Percentiles rank a stretch among this genome's conserved stretches.
phyloP scores from a whole-genome alignment of 129 eudicot species.

The Apium graveolens region DNA sequence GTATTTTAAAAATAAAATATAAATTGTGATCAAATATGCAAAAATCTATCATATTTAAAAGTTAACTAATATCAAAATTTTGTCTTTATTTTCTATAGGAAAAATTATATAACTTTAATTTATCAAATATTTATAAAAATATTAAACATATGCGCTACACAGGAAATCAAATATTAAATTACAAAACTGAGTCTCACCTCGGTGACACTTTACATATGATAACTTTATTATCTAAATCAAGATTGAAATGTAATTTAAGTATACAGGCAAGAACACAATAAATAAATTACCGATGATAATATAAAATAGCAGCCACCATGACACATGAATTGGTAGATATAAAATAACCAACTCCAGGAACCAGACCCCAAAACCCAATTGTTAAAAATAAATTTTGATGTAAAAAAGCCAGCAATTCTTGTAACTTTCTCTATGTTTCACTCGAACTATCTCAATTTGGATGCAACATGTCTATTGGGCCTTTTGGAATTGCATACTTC shows the following conservation, averaged over 20 bases:
- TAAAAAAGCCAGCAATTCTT: conserved; percentile 30
- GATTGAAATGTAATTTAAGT: not conserved
- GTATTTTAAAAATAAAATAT: no score
- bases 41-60: no score
- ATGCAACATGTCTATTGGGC: conserved; percentile 17
- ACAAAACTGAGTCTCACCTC: not conserved
- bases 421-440: conserved; percentile 42
- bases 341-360: conserved; percentile 11
- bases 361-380: conserved; percentile 18
- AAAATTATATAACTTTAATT: no score
- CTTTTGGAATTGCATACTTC: conserved; percentile 6
- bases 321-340: conserved; percentile 28
- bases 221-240: not conserved
- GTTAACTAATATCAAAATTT: no score
- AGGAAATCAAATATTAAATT: not conserved
- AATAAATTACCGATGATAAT: conserved; percentile 11
- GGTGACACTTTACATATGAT: not conserved
- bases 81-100: no score
- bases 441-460: conserved; percentile 25
- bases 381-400: conserved; percentile 19
- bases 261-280: not conserved
- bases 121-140: no score
- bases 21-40: no score
- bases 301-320: conserved; percentile 11
- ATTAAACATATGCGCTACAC: no score